Conservation (phyloP, 1,284 basidiomycete genomes). For the Ganoderma boninense region DNA sequence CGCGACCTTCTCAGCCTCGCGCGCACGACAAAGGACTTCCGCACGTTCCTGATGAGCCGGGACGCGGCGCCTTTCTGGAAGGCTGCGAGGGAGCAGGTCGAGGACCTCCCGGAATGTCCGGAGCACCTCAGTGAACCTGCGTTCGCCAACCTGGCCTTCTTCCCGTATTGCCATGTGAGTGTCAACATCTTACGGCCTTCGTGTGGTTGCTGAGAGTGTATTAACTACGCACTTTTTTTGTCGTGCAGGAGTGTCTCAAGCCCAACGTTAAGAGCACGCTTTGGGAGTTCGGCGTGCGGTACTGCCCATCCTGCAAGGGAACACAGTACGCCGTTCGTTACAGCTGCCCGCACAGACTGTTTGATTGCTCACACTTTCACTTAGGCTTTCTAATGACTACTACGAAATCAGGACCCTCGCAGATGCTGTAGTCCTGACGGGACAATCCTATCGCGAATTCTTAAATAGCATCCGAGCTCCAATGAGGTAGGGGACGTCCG, state of each 20-base stretch:
- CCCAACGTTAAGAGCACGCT: neutral
- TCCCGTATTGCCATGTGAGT: constrained; percentile 27
- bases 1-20: constrained; percentile 32
- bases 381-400: neutral
- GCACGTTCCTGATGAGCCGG: constrained; percentile 29
- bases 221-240: neutral
- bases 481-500: neutral
- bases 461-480: neutral
- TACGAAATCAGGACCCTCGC: neutral
- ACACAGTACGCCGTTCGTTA: neutral
- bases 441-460: neutral
- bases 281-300: constrained; percentile 13
- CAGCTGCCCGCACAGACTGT: neutral
- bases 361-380: neutral
- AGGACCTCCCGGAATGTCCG: constrained; percentile 32
- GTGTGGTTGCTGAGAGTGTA: neutral
- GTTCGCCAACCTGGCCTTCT: constrained; percentile 41
- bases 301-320: constrained; percentile 10
- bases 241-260: constrained; percentile 22
- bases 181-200: neutral
- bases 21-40: constrained; percentile 29
- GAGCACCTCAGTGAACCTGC: constrained; percentile 30
- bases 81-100: constrained; percentile 20
- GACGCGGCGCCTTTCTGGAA: constrained; percentile 26
- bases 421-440: neutral